Evolutionary conservation across 176 grass and related monocot genomes (phyloP), one percentile per base, ranked within the genome.

Genomic region (Oryza meyeriana): DNA sequence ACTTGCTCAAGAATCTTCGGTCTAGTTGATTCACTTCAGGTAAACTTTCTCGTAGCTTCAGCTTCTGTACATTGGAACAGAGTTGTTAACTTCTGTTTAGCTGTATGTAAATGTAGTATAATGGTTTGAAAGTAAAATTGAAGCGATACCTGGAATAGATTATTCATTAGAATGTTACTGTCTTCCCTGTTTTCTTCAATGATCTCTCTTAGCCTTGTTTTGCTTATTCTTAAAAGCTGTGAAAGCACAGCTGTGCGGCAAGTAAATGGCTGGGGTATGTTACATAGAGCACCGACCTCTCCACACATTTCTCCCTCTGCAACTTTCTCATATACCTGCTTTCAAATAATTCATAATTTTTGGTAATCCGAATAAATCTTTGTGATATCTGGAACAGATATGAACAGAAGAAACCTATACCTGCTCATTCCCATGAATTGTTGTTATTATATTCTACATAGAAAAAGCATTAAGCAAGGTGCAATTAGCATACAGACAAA

Each of bases 221-320:
- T 93, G 57, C 91, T 90, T 78, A 99, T 66, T 80, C 91, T 91
- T 10, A 99, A 86, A 74, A 99, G 87, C 80, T 99, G 92, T 73
- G 91, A 93, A 35, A 99, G 76, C 77, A 90, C 83, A 29, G 77
- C 41, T 10, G 96, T 87, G 48, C 84, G 93, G 77, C 68, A 94
- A 44, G 93, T 94, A 93, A 93, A 95, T 35, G 83, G 87, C 44
- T 99, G 93, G 29, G 89, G 80, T 55, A 64, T 73, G 63, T 71
- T 41, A 90, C 82, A 85, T 25, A 99, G 87, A 61, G 83, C 69
- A 74, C 80, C 87, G 38, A 91, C 80, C 72, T 99, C 96, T 61
- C 96, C 96, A 52, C 95, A 88, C 64, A 94, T 88, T 41, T 92
- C 89, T 74, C 88, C 86, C 28, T 75, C 76, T 70, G 36, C 39